Conservation (phyloP, 2,329 filamentous ascomycete species). For the Bipolaris bicolor region DNA sequence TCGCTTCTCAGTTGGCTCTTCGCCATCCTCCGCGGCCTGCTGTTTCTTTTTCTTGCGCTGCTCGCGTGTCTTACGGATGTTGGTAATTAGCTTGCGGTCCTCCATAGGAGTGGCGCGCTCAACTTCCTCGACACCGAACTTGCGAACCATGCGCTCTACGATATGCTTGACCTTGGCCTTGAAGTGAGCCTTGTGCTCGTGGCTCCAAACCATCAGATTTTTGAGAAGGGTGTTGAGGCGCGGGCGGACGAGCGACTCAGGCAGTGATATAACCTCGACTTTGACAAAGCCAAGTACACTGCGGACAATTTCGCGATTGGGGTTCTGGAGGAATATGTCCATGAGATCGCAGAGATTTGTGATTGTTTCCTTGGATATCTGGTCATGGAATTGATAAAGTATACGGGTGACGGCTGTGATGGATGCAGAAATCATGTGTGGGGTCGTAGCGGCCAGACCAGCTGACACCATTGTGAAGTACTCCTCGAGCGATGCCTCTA, state of each 20-base stretch:
- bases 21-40: conserved; percentile 64
- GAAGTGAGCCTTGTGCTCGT: conserved; percentile 98
- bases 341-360: conserved; percentile 90
- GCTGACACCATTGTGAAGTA: conserved; percentile 99
- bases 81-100: conserved; percentile 87
- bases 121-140: conserved; percentile 83
- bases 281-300: conserved; percentile 96
- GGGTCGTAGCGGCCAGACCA: conserved; percentile 87
- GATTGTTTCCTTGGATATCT: conserved; percentile 72
- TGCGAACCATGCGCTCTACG: conserved; percentile 87
- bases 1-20: conserved; percentile 48
- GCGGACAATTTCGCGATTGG: conserved; percentile 95
- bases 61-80: conserved; percentile 95
- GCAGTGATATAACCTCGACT: conserved; percentile 87
- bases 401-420: conserved; percentile 94
- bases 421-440: conserved; percentile 97
- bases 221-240: conserved; percentile 79
- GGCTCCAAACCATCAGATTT: conserved; percentile 93
- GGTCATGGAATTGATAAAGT: conserved; percentile 84
- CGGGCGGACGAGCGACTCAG: conserved; percentile 77
- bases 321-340: conserved; percentile 93
- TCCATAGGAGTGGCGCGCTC: conserved; percentile 82
- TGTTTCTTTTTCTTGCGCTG: conserved; percentile 88
- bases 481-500: conserved; percentile 84
- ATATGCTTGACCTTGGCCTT: conserved; percentile 98